Evolutionary conservation across 345 rosid species (phyloP).

Genomic region (Populus pruinosa): DNA sequence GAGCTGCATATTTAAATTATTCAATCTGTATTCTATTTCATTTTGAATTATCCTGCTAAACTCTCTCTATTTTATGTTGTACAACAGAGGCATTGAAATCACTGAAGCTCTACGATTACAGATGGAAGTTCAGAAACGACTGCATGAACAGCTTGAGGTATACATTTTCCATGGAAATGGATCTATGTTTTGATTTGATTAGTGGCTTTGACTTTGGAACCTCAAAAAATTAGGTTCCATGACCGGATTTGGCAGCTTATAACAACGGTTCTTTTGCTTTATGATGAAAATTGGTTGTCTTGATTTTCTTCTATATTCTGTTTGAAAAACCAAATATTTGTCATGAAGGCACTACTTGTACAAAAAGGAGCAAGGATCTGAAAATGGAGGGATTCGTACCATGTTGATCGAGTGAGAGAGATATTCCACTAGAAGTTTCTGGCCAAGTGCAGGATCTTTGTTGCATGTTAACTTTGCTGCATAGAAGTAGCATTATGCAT

Average conservation of each 20-base stretch:
- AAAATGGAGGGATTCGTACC: neutral
- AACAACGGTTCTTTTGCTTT: neutral
- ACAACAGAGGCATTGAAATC: conserved; percentile 60
- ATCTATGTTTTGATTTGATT: neutral
- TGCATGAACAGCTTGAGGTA: conserved; percentile 98
- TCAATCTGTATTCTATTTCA: conserved; percentile 1
- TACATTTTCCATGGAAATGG: conserved; percentile 8
- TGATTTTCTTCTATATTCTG: neutral
- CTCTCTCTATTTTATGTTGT: conserved; percentile 14
- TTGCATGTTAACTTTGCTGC: too few relatives aligned
- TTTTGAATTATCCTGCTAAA: neutral
- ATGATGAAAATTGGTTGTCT: neutral
- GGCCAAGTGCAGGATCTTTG: too few relatives aligned
- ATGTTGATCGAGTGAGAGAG: too few relatives aligned
- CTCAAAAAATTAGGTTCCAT: neutral
- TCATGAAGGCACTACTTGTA: neutral
- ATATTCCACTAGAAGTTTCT: too few relatives aligned
- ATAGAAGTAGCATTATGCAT: neutral
- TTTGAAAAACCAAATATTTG: neutral
- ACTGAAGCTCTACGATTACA: conserved; percentile 88
- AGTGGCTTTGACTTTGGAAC: neutral
- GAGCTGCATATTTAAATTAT: neutral
- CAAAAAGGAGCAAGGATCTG: neutral
- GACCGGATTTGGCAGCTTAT: conserved; percentile 1
- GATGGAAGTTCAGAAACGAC: conserved; percentile 84